A percentile compares a stretch with the other conserved stretches of the same genome.
phyloP scores from a whole-genome alignment of 257 asterid genomes.

The Nicotiana attenuata region DNA sequence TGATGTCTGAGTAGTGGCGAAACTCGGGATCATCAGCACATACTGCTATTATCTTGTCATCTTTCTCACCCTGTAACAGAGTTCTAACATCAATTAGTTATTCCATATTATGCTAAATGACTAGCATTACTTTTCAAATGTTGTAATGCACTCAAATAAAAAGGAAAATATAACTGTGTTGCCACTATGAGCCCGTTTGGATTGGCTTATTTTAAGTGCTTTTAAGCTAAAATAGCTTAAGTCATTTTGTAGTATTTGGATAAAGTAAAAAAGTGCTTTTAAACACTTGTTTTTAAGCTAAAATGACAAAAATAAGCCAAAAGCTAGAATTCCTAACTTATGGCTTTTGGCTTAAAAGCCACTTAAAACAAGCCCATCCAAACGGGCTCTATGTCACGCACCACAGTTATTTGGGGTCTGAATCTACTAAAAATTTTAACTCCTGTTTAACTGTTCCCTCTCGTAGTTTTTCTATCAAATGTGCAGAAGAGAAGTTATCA shows the following conservation, averaged over 20 bases:
- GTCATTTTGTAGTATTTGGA: too few relatives aligned
- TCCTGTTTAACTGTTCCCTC: not conserved
- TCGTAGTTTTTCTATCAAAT: not conserved
- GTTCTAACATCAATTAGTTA: not conserved
- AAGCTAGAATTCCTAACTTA: too few relatives aligned
- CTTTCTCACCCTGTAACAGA: constrained; percentile 70
- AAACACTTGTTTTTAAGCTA: too few relatives aligned
- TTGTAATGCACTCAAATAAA: not conserved
- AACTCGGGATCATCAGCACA: constrained; percentile 91
- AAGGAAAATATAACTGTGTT: not conserved
- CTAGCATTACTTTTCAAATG: not conserved
- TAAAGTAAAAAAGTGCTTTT: too few relatives aligned
- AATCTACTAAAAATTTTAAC: not conserved
- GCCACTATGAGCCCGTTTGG: too few relatives aligned
- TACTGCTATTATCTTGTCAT: constrained; percentile 89
- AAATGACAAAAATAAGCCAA: too few relatives aligned
- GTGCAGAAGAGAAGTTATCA: not conserved
- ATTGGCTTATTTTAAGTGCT: too few relatives aligned
- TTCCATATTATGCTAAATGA: not conserved
- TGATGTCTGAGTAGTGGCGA: constrained; percentile 66
- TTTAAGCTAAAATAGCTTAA: too few relatives aligned
- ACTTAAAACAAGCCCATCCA: too few relatives aligned
- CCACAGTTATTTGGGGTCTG: not conserved
- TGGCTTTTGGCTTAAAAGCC: too few relatives aligned
- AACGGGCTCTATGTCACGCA: not conserved